Conservation (phyloP, 345 rosid species). For the Murraya paniculata region DNA sequence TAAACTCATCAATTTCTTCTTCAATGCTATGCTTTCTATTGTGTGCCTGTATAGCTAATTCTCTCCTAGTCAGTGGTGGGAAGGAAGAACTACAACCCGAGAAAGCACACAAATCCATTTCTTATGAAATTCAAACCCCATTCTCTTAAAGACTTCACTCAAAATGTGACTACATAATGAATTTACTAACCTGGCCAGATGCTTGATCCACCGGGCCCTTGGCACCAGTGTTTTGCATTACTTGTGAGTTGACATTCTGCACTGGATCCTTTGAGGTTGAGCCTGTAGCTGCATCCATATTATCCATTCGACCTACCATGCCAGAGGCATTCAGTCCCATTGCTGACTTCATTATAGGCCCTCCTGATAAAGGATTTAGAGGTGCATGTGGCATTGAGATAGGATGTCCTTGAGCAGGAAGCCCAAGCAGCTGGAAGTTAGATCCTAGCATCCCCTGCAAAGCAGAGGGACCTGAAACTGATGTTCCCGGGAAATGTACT, state of each 20-base stretch:
- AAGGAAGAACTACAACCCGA: background rate
- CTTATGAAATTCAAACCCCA: conserved; percentile 3
- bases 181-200: conserved; percentile 44
- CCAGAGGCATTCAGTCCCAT: conserved; percentile 26
- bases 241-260: conserved; percentile 34
- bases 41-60: background rate
- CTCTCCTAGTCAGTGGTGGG: background rate
- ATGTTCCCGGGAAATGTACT: conserved; percentile 45
- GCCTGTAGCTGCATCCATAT: conserved; percentile 34
- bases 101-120: background rate
- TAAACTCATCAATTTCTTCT: background rate
- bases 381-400: conserved; percentile 37
- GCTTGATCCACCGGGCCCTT: conserved; percentile 33
- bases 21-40: background rate
- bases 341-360: conserved; percentile 37
- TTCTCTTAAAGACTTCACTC: background rate
- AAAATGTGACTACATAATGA: background rate
- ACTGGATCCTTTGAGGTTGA: conserved; percentile 41
- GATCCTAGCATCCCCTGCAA: conserved; percentile 40
- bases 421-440: conserved; percentile 42
- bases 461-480: conserved; percentile 30
- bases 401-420: conserved; percentile 50
- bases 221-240: conserved; percentile 28
- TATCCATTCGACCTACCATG: conserved; percentile 33
- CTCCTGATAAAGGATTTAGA: conserved; percentile 34